phyloP scores from a whole-genome alignment of 2,329 filamentous ascomycete genomes.

The Xylariaceae sp. region DNA sequence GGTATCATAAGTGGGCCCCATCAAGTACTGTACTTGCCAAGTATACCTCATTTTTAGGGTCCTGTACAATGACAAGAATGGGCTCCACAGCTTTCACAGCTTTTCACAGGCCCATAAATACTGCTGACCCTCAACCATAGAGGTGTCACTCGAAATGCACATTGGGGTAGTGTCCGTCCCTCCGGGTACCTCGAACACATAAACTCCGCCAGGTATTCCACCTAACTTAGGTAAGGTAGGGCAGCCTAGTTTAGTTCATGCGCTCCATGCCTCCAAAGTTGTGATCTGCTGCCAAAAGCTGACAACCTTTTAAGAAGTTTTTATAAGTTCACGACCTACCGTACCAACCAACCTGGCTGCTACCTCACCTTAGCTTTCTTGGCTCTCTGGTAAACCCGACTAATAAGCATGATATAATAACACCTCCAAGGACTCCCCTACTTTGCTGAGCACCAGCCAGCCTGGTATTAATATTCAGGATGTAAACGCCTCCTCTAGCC shows the following conservation, averaged over 20 bases:
- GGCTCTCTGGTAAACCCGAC: conserved; percentile 15
- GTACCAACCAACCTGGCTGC: conserved; percentile 9
- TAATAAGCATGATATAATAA: conserved; percentile 24
- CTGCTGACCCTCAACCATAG: too few species aligned
- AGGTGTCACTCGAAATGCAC: not conserved
- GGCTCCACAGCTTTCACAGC: too few species aligned
- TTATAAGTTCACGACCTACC: conserved; percentile 13
- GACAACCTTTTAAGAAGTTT: not conserved
- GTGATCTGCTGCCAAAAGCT: too few species aligned
- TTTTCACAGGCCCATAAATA: too few species aligned
- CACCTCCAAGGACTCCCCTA: conserved; percentile 22
- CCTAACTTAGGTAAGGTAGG: too few species aligned
- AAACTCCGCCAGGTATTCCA: not conserved
- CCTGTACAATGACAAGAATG: not conserved
- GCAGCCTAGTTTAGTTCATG: conserved; percentile 28
- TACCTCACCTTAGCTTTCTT: conserved; percentile 17
- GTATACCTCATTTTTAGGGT: conserved; percentile 5
- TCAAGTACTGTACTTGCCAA: conserved; percentile 12
- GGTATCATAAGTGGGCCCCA: conserved; percentile 1
- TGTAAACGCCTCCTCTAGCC: conserved; percentile 12
- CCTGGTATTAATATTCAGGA: conserved; percentile 10
- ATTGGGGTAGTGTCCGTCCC: not conserved
- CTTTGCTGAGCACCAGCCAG: conserved; percentile 7
- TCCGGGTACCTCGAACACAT: conserved; percentile 1
- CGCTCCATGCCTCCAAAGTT: conserved; percentile 12